Conservation (phyloP, 2,329 filamentous ascomycete species). For the Alternaria brassicae region DNA sequence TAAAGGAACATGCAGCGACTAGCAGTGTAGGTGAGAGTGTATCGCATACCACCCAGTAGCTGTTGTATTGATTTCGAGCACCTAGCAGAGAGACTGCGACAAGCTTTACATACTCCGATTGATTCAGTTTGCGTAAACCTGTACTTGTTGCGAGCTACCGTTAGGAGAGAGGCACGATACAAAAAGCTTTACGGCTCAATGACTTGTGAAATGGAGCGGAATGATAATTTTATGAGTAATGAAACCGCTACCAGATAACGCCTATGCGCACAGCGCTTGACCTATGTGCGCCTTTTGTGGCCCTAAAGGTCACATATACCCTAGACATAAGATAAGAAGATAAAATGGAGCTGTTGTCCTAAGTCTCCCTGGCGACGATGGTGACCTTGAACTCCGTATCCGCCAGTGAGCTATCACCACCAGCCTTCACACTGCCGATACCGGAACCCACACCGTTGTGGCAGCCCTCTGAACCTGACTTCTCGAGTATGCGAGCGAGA, state of each 20-base stretch:
- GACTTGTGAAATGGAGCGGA: background rate
- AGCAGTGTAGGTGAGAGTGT: background rate
- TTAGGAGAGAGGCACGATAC: background rate
- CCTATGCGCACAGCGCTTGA: background rate
- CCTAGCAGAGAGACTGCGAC: background rate
- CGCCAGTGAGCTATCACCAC: slow-evolving; percentile 29
- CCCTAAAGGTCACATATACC: background rate
- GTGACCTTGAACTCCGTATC: slow-evolving; percentile 33
- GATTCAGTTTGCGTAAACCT: background rate
- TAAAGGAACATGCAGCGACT: background rate
- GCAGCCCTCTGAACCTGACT: slow-evolving; percentile 30
- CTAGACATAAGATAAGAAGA: background rate
- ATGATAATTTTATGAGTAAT: background rate
- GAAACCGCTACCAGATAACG: background rate
- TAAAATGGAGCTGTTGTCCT: background rate
- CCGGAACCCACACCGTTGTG: slow-evolving; percentile 27
- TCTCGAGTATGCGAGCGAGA: slow-evolving; percentile 31
- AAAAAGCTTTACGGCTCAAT: background rate
- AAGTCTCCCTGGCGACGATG: slow-evolving; percentile 18
- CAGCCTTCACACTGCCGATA: slow-evolving; percentile 31
- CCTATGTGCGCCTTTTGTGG: background rate
- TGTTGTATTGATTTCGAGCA: background rate
- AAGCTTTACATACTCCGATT: too few relatives aligned
- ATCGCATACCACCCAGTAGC: background rate
- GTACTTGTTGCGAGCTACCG: background rate